phyloP scores from a whole-genome alignment of 2,329 filamentous ascomycete genomes.

The Achaetomium macrosporum region DNA sequence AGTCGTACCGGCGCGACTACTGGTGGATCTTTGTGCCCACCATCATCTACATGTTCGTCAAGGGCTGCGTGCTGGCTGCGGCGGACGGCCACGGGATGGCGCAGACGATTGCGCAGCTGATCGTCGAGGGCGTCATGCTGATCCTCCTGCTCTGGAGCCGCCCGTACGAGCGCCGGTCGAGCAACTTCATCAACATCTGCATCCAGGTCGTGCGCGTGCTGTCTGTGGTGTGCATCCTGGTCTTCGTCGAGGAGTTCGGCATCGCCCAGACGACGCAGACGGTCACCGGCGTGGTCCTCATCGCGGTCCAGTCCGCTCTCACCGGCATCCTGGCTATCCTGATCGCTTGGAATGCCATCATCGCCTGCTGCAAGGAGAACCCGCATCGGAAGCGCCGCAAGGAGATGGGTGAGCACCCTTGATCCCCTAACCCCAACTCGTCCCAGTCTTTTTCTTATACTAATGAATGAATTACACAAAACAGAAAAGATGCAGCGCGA shows the following conservation, averaged over 20 bases:
- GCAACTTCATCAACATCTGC: slow-evolving; percentile 87
- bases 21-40: slow-evolving; percentile 95
- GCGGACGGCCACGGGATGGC: slow-evolving; percentile 78
- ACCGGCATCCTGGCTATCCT: slow-evolving; percentile 80
- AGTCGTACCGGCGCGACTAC: slow-evolving; percentile 86
- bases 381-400: slow-evolving; percentile 84
- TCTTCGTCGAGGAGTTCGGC: slow-evolving; percentile 91
- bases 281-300: slow-evolving; percentile 84
- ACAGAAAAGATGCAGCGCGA: slow-evolving; percentile 74
- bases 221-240: slow-evolving; percentile 79
- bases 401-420: slow-evolving; percentile 80
- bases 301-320: slow-evolving; percentile 81
- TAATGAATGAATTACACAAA: not conserved
- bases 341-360: slow-evolving; percentile 83
- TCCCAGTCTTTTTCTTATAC: slow-evolving; percentile 34
- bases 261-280: slow-evolving; percentile 91
- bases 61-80: slow-evolving; percentile 78
- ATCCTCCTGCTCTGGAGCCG: slow-evolving; percentile 74
- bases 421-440: not conserved
- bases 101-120: slow-evolving; percentile 73
- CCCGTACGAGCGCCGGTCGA: slow-evolving; percentile 79
- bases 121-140: slow-evolving; percentile 77
- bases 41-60: slow-evolving; percentile 86
- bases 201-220: slow-evolving; percentile 87
- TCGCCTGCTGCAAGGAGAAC: slow-evolving; percentile 77